Conservation (phyloP, 2,329 filamentous ascomycete species). For the Onygenales sp. region DNA sequence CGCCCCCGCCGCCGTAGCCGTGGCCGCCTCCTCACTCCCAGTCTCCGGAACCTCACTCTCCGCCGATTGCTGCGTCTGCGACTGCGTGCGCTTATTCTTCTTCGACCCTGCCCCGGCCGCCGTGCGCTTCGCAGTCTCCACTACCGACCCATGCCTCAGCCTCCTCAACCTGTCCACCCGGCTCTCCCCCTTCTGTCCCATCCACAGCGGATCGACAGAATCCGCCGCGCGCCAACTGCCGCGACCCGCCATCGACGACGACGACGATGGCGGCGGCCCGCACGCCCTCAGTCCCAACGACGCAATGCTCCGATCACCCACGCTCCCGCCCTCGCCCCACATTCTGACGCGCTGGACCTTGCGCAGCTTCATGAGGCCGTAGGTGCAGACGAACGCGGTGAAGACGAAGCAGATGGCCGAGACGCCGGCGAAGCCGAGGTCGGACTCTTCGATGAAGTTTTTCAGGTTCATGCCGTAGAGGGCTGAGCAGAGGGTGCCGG, state of each 20-base stretch:
- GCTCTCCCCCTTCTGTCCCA: constrained; percentile 29
- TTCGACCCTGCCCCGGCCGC: not conserved
- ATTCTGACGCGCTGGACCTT: constrained; percentile 83
- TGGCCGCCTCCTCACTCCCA: no score
- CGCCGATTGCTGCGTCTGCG: no score
- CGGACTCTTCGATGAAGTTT: constrained; percentile 93
- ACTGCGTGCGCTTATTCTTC: not conserved
- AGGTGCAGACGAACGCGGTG: constrained; percentile 69
- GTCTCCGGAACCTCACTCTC: no score
- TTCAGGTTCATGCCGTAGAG: constrained; percentile 99
- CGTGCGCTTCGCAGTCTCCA: constrained; percentile 10
- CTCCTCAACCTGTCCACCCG: constrained; percentile 28
- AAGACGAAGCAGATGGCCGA: constrained; percentile 61
- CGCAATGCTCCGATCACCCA: constrained; percentile 12
- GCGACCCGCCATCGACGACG: constrained; percentile 18
- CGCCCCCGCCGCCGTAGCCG: no score
- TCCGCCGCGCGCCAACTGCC: constrained; percentile 35
- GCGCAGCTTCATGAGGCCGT: constrained; percentile 73
- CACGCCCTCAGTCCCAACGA: constrained; percentile 6
- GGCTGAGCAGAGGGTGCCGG: constrained; percentile 91
- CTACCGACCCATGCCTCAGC: constrained; percentile 22
- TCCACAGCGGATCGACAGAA: constrained; percentile 32
- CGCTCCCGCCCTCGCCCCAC: constrained; percentile 53
- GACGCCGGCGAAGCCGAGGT: constrained; percentile 73
- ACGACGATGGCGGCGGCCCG: constrained; percentile 12